Conservation (phyloP, 805 yeast species). For the Cyberlindnera amylophila region DNA sequence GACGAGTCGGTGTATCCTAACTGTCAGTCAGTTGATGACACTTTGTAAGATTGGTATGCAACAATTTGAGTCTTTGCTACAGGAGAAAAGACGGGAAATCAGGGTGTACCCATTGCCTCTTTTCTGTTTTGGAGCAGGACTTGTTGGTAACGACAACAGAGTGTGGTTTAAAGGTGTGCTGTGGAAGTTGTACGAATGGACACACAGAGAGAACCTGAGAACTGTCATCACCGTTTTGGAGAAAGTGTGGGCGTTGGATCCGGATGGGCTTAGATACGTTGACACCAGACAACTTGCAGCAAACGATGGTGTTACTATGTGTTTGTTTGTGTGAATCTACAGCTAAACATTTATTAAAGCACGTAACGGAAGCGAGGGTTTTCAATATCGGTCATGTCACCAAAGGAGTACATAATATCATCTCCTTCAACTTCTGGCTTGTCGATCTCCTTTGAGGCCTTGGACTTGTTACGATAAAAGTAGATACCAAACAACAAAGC, state of each 20-base stretch:
- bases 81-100: neutral
- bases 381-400: slow-evolving; percentile 40
- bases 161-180: slow-evolving; percentile 4
- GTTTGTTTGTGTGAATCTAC: slow-evolving; percentile 3
- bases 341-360: slow-evolving; percentile 1
- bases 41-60: neutral
- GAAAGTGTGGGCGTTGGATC: slow-evolving; percentile 6
- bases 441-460: neutral
- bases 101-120: slow-evolving; percentile 3
- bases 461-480: slow-evolving; percentile 29
- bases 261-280: slow-evolving; percentile 2
- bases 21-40: slow-evolving; percentile 5
- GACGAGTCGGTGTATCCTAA: slow-evolving; percentile 1
- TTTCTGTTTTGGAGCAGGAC: slow-evolving; percentile 7
- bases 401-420: slow-evolving; percentile 23
- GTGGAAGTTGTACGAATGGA: slow-evolving; percentile 1
- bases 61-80: neutral
- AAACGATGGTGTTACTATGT: slow-evolving; percentile 4
- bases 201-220: slow-evolving; percentile 1
- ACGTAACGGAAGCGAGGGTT: slow-evolving; percentile 32
- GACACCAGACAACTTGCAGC: slow-evolving; percentile 8
- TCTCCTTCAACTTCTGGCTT: neutral
- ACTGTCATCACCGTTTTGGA: slow-evolving; percentile 2
- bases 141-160: slow-evolving; percentile 3
- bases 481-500: slow-evolving; percentile 3